Conservation (phyloP, 2,329 filamentous ascomycete genomes). For the Didymella pomorum region DNA sequence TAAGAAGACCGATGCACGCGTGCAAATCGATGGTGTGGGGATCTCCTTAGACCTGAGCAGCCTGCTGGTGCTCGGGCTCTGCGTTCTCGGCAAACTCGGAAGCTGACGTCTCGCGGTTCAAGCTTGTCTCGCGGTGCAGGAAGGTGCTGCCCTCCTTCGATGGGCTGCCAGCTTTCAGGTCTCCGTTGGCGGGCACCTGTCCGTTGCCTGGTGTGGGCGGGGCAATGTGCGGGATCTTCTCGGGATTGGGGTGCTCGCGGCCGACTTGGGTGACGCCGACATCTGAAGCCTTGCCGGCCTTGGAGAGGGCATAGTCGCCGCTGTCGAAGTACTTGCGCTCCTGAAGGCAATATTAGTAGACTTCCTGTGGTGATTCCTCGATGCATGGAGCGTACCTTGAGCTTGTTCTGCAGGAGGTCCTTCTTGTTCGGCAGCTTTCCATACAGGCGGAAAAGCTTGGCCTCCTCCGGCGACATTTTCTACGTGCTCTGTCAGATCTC, state of each 20-base stretch:
- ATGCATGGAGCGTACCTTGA: conserved; percentile 68
- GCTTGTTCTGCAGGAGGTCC: conserved; percentile 95
- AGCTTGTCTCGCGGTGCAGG: conserved; percentile 82
- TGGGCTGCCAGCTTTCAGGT: conserved; percentile 71
- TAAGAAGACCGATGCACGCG: not conserved
- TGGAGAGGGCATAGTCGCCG: conserved; percentile 94
- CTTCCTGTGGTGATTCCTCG: not conserved
- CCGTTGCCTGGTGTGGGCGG: conserved; percentile 63
- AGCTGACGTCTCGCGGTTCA: conserved; percentile 76
- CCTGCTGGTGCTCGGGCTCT: conserved; percentile 20
- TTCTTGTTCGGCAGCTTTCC: conserved; percentile 97
- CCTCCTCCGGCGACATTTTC: conserved; percentile 93
- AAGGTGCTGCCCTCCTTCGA: conserved; percentile 86
- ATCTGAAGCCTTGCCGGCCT: conserved; percentile 94
- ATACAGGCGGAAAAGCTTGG: conserved; percentile 95
- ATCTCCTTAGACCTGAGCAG: conserved; percentile 12
- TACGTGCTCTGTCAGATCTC: conserved; percentile 54
- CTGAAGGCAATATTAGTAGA: conserved; percentile 46
- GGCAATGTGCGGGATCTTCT: conserved; percentile 91
- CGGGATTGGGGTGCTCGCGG: conserved; percentile 90
- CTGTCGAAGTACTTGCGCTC: conserved; percentile 98
- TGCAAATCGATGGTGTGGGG: not conserved
- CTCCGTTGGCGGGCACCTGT: conserved; percentile 39
- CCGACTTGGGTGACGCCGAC: conserved; percentile 93
- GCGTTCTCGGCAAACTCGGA: conserved; percentile 63